Conservation (phyloP, 2,329 filamentous ascomycete genomes). For the Scopulariopsis brevicaulis region DNA sequence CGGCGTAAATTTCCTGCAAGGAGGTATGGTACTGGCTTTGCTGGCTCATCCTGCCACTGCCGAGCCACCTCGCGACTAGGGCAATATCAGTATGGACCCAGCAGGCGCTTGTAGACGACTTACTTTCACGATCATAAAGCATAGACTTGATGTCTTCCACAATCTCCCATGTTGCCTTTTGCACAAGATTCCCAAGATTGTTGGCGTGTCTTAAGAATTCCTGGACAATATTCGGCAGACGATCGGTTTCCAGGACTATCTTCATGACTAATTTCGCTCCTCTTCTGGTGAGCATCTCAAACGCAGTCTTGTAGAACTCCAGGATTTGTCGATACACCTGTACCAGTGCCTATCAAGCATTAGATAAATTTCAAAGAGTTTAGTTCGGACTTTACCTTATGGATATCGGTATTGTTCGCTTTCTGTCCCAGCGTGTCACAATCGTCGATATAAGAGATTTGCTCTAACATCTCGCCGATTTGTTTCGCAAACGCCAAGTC, state of each 20-base stretch:
- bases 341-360: constrained; percentile 11
- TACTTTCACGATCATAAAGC: constrained; percentile 14
- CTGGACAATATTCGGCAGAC: constrained; percentile 10
- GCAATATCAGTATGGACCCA: not conserved
- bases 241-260: constrained; percentile 12
- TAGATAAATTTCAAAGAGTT: not conserved
- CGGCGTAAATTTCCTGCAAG: constrained; percentile 6
- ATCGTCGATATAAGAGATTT: constrained; percentile 17
- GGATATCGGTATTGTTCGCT: constrained; percentile 7
- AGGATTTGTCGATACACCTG: constrained; percentile 15
- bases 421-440: constrained; percentile 17
- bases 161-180: constrained; percentile 14
- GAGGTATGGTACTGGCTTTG: constrained; percentile 7
- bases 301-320: constrained; percentile 13
- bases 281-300: constrained; percentile 13
- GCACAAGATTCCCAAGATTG: constrained; percentile 12
- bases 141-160: constrained; percentile 13
- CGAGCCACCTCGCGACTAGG: not conserved
- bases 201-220: constrained; percentile 15
- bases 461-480: constrained; percentile 15
- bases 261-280: constrained; percentile 11
- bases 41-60: not conserved
- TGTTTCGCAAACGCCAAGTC: constrained; percentile 11
- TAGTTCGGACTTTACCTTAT: constrained; percentile 5
- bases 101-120: constrained; percentile 3